phyloP scores from a whole-genome alignment of 2,329 filamentous ascomycete species.

The Cylindrodendrum hubeiense region DNA sequence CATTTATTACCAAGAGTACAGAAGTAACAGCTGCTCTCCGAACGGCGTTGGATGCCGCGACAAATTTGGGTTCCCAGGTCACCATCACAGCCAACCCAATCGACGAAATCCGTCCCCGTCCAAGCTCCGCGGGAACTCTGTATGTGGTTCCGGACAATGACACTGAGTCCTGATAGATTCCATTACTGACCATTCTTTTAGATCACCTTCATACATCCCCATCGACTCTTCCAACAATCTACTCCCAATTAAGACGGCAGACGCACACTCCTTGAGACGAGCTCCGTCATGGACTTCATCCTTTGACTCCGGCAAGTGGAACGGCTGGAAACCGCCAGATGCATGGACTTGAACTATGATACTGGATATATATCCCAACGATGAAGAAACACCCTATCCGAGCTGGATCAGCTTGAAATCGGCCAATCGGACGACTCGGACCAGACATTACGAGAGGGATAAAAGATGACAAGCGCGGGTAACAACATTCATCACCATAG shows the following conservation, averaged over 20 bases:
- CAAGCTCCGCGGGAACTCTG: not conserved
- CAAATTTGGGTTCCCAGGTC: not conserved
- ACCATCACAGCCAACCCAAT: not conserved
- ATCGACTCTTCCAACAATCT: not conserved
- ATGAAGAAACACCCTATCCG: not conserved
- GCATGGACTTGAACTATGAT: not conserved
- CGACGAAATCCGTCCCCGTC: not conserved
- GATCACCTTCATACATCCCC: not conserved
- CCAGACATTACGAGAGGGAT: too few species aligned
- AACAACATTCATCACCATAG: too few species aligned
- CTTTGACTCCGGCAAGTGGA: not conserved
- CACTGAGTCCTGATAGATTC: not conserved
- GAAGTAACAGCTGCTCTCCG: not conserved
- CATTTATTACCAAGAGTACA: not conserved
- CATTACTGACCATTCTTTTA: not conserved
- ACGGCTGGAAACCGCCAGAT: not conserved
- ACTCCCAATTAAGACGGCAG: not conserved
- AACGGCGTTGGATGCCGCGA: not conserved
- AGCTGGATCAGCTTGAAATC: too few species aligned
- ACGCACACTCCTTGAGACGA: not conserved
- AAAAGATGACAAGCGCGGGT: too few species aligned
- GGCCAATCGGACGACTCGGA: too few species aligned
- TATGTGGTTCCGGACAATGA: not conserved
- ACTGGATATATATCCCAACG: not conserved
- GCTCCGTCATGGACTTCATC: not conserved